phyloP scores from a whole-genome alignment of 306 rosid species.

The Vachellia pachyceras region DNA sequence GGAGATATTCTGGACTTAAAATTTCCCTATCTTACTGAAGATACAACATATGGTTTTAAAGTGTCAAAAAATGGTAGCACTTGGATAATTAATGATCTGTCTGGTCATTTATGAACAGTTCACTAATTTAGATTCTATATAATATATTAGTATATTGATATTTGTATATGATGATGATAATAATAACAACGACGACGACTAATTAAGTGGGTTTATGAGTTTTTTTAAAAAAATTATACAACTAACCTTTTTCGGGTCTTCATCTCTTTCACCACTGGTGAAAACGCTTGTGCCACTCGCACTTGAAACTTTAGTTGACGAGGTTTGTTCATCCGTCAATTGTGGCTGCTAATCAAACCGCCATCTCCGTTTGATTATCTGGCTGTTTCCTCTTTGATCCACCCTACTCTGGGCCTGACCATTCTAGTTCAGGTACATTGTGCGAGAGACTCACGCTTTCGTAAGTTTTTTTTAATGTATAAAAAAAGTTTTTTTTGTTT shows the following conservation, averaged over 20 bases:
- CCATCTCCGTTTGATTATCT: constrained; percentile 1
- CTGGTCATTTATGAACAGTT: not conserved
- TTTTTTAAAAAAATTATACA: too few relatives aligned
- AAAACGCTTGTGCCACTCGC: not conserved
- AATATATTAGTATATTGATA: too few relatives aligned
- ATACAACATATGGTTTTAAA: too few relatives aligned
- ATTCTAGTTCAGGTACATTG: constrained; percentile 31
- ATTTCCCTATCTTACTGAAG: too few relatives aligned
- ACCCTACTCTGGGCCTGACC: constrained; percentile 11
- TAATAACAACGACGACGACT: not conserved
- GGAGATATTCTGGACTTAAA: too few relatives aligned
- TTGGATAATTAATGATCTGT: not conserved
- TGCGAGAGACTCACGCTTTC: not conserved
- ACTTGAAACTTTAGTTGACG: constrained; percentile 22
- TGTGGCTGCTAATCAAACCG: constrained; percentile 34
- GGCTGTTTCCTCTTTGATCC: constrained; percentile 37
- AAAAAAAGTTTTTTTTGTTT: too few relatives aligned
- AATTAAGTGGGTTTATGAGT: not conserved
- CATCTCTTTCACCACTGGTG: not conserved
- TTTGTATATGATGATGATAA: not conserved
- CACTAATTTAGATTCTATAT: too few relatives aligned
- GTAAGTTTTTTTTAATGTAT: not conserved
- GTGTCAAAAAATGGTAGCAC: too few relatives aligned
- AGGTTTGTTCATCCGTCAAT: constrained; percentile 32
- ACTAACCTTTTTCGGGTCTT: too few relatives aligned